These are phyloP conservation scores for Acacia concinna DNA, from an alignment of 331 rosid species.

Conservation along the genomic window DNA sequence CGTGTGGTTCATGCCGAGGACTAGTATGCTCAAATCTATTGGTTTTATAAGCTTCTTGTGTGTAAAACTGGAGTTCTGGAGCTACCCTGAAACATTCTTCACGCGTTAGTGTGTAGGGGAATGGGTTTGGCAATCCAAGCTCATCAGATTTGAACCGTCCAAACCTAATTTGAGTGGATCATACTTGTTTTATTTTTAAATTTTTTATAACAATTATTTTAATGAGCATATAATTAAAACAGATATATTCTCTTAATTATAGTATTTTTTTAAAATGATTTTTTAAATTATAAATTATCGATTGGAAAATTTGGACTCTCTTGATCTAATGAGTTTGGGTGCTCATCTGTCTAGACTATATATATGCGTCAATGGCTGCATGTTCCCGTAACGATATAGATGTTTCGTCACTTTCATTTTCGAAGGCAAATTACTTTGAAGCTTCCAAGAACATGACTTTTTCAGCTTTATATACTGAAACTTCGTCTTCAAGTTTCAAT, in stretches of 20 bases:
- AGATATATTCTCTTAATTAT: too few species aligned
- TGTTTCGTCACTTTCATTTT: neutral
- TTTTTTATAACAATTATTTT: too few species aligned
- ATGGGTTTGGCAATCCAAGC: too few species aligned
- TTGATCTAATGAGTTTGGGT: too few species aligned
- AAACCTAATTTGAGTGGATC: too few species aligned
- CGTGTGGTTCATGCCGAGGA: neutral
- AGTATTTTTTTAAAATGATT: too few species aligned
- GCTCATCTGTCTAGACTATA: neutral
- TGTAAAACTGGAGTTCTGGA: neutral
- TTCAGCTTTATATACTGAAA: neutral
- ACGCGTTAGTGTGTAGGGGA: neutral
- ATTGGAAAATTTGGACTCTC: too few species aligned
- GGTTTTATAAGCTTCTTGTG: neutral
- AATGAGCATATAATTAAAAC: too few species aligned
- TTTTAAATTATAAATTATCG: too few species aligned
- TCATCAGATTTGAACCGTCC: too few species aligned
- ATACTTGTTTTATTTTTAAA: too few species aligned
- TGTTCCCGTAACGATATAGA: neutral
- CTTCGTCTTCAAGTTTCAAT: neutral
- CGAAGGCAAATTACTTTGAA: neutral
- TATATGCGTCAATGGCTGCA: neutral
- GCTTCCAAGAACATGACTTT: neutral
- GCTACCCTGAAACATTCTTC: neutral
- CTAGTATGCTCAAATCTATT: neutral